Conservation (phyloP, 1,139 yeast species). For the Hemisphaericaspora xylanilytica region DNA sequence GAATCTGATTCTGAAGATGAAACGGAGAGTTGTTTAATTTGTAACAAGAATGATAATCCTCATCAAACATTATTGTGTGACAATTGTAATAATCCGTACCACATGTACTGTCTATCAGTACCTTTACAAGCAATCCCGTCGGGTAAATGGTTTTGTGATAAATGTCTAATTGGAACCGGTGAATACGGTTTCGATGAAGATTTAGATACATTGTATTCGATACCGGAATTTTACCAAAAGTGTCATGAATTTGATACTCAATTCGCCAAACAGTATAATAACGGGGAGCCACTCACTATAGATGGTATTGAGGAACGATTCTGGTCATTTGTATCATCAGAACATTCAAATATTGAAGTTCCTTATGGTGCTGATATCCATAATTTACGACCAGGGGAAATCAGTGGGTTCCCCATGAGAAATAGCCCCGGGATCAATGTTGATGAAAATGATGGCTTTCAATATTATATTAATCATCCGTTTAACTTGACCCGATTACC, state of each 20-base stretch:
- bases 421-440: constrained; percentile 25
- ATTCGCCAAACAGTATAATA: constrained; percentile 31
- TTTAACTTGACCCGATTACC: constrained; percentile 70
- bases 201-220: constrained; percentile 50
- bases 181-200: constrained; percentile 88
- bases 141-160: constrained; percentile 76
- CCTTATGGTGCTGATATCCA: constrained; percentile 81
- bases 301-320: constrained; percentile 53
- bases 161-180: constrained; percentile 81
- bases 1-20: constrained; percentile 33
- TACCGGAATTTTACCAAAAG: constrained; percentile 57
- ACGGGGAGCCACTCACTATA: constrained; percentile 32
- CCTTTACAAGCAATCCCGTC: constrained; percentile 50
- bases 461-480: constrained; percentile 52
- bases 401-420: constrained; percentile 64
- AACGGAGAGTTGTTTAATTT: constrained; percentile 49
- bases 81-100: constrained; percentile 70
- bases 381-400: constrained; percentile 55
- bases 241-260: constrained; percentile 51
- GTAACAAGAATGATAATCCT: constrained; percentile 52
- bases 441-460: constrained; percentile 16
- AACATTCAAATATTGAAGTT: constrained; percentile 51
- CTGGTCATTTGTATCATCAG: constrained; percentile 54
- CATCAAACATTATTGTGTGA: constrained; percentile 60
- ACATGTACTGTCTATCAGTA: constrained; percentile 59